Conservation (phyloP, 495 filamentous ascomycete species). For the Daldinia childiae region DNA sequence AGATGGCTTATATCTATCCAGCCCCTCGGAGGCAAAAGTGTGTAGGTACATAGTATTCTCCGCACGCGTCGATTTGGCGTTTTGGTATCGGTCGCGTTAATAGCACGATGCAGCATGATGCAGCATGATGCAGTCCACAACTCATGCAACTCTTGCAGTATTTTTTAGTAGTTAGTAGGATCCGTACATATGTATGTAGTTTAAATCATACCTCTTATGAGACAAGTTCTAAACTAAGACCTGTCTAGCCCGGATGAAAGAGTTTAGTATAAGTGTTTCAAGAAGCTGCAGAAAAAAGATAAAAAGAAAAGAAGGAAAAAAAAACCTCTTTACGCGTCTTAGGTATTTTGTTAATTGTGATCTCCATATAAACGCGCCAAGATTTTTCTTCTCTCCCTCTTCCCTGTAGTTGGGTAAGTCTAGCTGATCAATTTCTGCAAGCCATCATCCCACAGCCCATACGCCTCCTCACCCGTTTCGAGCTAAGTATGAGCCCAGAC, state of each 20-base stretch:
- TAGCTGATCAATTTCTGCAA: constrained; percentile 29
- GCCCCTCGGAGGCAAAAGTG: constrained; percentile 18
- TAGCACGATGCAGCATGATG: constrained; percentile 22
- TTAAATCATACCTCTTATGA: constrained; percentile 16
- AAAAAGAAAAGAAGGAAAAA: not conserved
- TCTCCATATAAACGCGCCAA: constrained; percentile 40
- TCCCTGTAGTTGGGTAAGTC: not conserved
- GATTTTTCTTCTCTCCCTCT: constrained; percentile 11
- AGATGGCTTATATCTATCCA: constrained; percentile 22
- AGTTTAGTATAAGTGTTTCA: constrained; percentile 8
- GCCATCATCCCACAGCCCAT: constrained; percentile 21
- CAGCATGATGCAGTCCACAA: constrained; percentile 6
- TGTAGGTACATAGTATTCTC: constrained; percentile 14
- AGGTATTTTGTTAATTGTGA: constrained; percentile 2
- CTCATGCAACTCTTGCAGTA: constrained; percentile 16
- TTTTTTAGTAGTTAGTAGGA: constrained; percentile 9
- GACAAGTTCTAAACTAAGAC: constrained; percentile 10
- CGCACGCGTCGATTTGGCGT: constrained; percentile 40
- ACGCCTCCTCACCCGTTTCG: constrained; percentile 20
- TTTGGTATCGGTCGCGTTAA: constrained; percentile 31
- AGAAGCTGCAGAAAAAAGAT: constrained; percentile 6
- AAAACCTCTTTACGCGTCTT: constrained; percentile 24
- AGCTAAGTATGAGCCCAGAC: constrained; percentile 3
- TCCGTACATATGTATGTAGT: no score
- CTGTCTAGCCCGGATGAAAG: constrained; percentile 11